Evolutionary conservation across 768 basidiomycete species (phyloP).

Genomic region (Agrocybe chaxingu): DNA sequence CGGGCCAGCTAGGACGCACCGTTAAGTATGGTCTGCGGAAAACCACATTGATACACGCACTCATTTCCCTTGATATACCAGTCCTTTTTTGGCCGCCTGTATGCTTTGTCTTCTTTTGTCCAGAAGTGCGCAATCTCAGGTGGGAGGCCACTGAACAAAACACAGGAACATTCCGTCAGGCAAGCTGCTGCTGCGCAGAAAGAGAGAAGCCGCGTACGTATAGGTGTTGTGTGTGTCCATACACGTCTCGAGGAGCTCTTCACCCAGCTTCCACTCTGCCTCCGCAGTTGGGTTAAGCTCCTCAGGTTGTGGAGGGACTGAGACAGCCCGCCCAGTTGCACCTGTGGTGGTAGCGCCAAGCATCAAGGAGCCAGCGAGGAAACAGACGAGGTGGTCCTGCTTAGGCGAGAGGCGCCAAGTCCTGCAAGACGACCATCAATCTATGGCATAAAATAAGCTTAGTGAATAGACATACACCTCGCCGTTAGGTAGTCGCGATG

Average conservation of each 20-base stretch:
- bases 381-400: conserved; percentile 96
- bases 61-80: conserved; percentile 88
- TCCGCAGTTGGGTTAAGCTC: conserved; percentile 60
- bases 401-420: conserved; percentile 74
- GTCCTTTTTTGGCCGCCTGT: conserved; percentile 43
- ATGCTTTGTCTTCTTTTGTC: conserved; percentile 50
- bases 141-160: conserved; percentile 61
- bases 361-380: conserved; percentile 89
- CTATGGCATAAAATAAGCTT: background rate
- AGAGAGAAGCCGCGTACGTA: conserved; percentile 52
- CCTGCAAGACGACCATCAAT: conserved; percentile 30
- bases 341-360: conserved; percentile 77
- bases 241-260: conserved; percentile 84
- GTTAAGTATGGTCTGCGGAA: background rate
- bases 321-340: conserved; percentile 44
- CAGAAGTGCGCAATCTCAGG: conserved; percentile 90
- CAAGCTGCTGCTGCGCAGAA: conserved; percentile 15
- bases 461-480: conserved; percentile 24
- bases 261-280: conserved; percentile 81
- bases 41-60: conserved; percentile 29
- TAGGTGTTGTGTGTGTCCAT: conserved; percentile 79
- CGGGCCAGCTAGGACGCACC: conserved; percentile 19
- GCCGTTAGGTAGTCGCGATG: conserved; percentile 38
- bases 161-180: background rate
- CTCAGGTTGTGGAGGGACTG: conserved; percentile 59